These are phyloP conservation scores for Hirsutella rhossiliensis DNA, from an alignment of 2,329 filamentous ascomycete genomes.

Conservation along the genomic window DNA sequence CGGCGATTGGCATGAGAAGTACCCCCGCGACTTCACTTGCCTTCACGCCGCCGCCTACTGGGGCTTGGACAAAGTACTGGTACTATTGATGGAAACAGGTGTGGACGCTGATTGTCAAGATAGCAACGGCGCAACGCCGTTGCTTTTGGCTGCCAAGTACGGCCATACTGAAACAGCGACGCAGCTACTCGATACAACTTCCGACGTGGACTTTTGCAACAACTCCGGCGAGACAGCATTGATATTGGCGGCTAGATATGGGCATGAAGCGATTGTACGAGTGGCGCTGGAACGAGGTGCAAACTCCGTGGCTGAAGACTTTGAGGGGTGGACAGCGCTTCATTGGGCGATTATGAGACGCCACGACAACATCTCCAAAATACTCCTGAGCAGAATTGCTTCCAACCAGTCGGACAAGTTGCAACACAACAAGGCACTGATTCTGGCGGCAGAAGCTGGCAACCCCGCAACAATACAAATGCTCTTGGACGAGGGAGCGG, in stretches of 20 bases:
- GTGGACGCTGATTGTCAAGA: constrained; percentile 1
- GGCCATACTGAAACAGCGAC: not conserved
- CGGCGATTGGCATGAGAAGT: constrained; percentile 3
- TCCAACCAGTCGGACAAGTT: constrained; percentile 1
- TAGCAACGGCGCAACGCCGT: constrained; percentile 2
- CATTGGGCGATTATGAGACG: constrained; percentile 7
- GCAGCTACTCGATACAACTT: constrained; percentile 1
- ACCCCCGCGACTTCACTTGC: constrained; percentile 3
- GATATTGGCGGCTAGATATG: constrained; percentile 4
- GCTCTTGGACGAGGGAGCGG: constrained; percentile 2
- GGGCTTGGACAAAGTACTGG: constrained; percentile 4
- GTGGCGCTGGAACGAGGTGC: not conserved
- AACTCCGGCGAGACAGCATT: constrained; percentile 4
- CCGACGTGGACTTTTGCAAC: constrained; percentile 1
- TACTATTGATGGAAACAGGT: not conserved
- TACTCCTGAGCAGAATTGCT: constrained; percentile 1
- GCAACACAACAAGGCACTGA: constrained; percentile 4
- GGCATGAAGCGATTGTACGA: constrained; percentile 1
- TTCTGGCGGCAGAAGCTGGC: constrained; percentile 5
- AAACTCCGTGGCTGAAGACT: constrained; percentile 2
- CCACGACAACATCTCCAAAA: constrained; percentile 1
- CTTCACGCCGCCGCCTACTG: constrained; percentile 6
- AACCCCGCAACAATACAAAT: constrained; percentile 1
- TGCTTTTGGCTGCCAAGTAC: constrained; percentile 2
- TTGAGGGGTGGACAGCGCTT: constrained; percentile 6